Evolutionary conservation across 2,329 filamentous ascomycete genomes (phyloP).

Genomic region (Talaromyces pinophilus): DNA sequence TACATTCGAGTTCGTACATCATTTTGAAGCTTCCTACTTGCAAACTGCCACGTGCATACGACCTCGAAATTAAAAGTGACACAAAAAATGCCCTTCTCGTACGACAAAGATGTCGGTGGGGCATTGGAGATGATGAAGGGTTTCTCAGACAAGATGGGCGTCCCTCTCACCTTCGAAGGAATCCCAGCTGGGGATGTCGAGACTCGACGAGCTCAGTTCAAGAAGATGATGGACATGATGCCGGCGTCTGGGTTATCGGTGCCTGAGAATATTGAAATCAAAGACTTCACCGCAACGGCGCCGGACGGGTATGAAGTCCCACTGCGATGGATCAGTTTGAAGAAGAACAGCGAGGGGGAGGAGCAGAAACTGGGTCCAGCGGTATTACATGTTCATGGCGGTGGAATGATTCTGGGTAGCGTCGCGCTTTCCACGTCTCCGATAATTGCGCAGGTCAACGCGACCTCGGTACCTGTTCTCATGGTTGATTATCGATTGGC

Average conservation of each 20-base stretch:
- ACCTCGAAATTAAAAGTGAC: not conserved
- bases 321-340: not conserved
- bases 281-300: not conserved
- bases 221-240: not conserved
- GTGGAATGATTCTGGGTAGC: conserved; percentile 12
- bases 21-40: not conserved
- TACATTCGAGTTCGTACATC: not conserved
- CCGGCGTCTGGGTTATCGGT: not conserved
- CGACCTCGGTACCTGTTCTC: conserved; percentile 23
- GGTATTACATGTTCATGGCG: conserved; percentile 3
- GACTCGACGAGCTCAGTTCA: not conserved
- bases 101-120: conserved; percentile 5
- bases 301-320: conserved; percentile 7
- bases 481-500: conserved; percentile 21
- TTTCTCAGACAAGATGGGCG: not conserved
- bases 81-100: not conserved
- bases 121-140: not conserved
- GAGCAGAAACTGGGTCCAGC: not conserved
- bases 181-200: conserved; percentile 1
- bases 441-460: not conserved
- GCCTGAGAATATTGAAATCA: not conserved
- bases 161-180: not conserved
- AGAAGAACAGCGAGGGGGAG: not conserved
- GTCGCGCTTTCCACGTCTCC: not conserved
- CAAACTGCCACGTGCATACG: not conserved